Base-by-base conservation (phyloP, 441 rosid species). In the Pelargonium fulgidum region DNA sequence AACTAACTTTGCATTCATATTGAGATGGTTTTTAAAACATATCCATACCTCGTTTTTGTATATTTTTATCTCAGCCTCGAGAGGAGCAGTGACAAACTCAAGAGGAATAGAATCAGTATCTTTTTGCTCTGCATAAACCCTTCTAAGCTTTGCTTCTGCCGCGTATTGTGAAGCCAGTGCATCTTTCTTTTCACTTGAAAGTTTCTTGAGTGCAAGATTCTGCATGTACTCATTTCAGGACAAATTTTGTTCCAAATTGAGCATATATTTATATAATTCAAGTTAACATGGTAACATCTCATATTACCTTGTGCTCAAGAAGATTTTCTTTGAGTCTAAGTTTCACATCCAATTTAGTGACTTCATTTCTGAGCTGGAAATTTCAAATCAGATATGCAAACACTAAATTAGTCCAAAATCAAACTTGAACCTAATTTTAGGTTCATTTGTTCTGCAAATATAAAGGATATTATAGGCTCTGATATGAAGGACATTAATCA, bases 161-260 rank as follows among this genome's bases (percentile, higher is more conserved):
- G 96, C 96, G 52, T 82, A 90, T 39, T 87, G 99, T 14, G 91
- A 96, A 9, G 96, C 88, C 50, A 90, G 17, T 47, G 97, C 96
- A 61, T 90, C 94, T 82, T 81, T 91, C 80, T 86, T 89, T 73
- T 87, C 96, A 17, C 74, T 77, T 59, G 17, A 36, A 8, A 91
- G 77, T 71, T 82, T 89, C 83, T 80, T 93, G 74, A 87, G 81
- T 77, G 91, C 92, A 64, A 90, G 85, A 75, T 86, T 89, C 97
- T 94, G 76, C 71, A 50, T 68, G 62, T 14, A 62, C 7, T 56
- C 12, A 33, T 41, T 48, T 64, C 41, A 4, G 19, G 19, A 12
- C 10, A 10, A 2, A 41, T 48, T 19, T 13, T 8, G 7, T 16
- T 3, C 33, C 42, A 68, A 26, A 29, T 4, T 41, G 3, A 65